phyloP scores from a whole-genome alignment of 225 moss, liverwort and hornwort species.

The Asterella californica region DNA sequence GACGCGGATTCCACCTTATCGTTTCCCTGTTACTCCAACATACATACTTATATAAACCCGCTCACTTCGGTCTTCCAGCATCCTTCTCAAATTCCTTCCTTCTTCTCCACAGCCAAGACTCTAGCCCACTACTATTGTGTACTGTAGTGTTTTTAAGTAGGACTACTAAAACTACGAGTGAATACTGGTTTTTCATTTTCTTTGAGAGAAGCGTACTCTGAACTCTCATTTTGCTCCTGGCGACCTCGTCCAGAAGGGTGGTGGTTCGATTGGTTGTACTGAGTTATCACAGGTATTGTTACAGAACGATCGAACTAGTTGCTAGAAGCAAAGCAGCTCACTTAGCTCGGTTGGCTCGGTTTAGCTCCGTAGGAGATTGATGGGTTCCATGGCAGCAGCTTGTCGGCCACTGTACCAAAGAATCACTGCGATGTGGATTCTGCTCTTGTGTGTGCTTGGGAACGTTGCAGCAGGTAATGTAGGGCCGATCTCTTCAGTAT shows the following conservation, averaged over 20 bases:
- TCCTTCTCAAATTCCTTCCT: background rate
- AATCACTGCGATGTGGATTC: conserved; percentile 4
- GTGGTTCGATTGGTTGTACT: background rate
- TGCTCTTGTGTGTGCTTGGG: background rate
- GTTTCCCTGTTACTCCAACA: background rate
- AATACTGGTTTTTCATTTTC: background rate
- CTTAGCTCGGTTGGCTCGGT: background rate
- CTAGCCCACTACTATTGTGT: background rate
- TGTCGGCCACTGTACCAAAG: background rate
- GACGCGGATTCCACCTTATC: conserved; percentile 15
- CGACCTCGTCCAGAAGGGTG: background rate
- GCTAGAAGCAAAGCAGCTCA: background rate
- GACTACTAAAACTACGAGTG: background rate
- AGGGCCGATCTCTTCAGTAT: conserved; percentile 11
- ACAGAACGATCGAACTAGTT: background rate
- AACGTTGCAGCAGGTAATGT: background rate
- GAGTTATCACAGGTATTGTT: background rate
- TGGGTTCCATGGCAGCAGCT: conserved; percentile 4
- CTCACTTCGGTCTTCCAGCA: background rate
- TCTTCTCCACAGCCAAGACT: background rate
- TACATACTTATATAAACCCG: background rate
- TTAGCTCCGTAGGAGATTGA: background rate
- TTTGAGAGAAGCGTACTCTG: background rate
- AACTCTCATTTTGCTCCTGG: background rate
- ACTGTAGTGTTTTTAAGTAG: background rate